Evolutionary conservation across 116 monocot species (phyloP).

Genomic region (Dioscorea cayenensis): DNA sequence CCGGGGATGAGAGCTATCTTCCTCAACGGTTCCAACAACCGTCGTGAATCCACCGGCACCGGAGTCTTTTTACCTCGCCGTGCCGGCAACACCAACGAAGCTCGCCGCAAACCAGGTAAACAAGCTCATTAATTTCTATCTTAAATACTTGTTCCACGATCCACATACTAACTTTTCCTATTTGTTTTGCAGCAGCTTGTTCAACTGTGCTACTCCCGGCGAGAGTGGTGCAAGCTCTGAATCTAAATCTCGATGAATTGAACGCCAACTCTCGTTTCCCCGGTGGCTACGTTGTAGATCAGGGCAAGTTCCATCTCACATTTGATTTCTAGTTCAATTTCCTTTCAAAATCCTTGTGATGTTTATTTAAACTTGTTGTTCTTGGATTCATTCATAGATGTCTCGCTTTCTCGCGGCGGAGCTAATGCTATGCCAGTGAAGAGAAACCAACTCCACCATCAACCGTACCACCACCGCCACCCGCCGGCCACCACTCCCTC

Average conservation of each 20-base stretch:
- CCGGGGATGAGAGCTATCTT: conserved; percentile 66
- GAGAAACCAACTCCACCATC: too few relatives aligned
- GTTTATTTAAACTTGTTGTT: too few relatives aligned
- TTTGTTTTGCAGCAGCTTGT: conserved; percentile 29
- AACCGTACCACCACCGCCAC: too few relatives aligned
- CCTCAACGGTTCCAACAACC: conserved; percentile 18
- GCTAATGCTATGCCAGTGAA: too few relatives aligned
- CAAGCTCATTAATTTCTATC: too few relatives aligned
- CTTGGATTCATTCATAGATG: too few relatives aligned
- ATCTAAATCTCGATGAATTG: conserved; percentile 41
- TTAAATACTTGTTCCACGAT: too few relatives aligned
- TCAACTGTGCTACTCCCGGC: conserved; percentile 66
- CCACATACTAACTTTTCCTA: neutral
- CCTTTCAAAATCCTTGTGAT: too few relatives aligned
- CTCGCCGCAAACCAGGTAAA: conserved; percentile 45
- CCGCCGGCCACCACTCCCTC: too few relatives aligned
- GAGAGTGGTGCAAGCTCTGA: conserved; percentile 54
- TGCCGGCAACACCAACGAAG: conserved; percentile 20
- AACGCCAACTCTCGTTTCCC: conserved; percentile 22
- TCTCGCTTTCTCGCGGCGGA: too few relatives aligned
- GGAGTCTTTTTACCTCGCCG: conserved; percentile 69
- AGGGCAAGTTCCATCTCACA: conserved; percentile 8
- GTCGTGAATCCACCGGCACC: conserved; percentile 43
- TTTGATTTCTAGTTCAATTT: too few relatives aligned
- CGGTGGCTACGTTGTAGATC: conserved; percentile 21